phyloP scores from a whole-genome alignment of 1,284 basidiomycete genomes.

The Coriolopsis trogii region DNA sequence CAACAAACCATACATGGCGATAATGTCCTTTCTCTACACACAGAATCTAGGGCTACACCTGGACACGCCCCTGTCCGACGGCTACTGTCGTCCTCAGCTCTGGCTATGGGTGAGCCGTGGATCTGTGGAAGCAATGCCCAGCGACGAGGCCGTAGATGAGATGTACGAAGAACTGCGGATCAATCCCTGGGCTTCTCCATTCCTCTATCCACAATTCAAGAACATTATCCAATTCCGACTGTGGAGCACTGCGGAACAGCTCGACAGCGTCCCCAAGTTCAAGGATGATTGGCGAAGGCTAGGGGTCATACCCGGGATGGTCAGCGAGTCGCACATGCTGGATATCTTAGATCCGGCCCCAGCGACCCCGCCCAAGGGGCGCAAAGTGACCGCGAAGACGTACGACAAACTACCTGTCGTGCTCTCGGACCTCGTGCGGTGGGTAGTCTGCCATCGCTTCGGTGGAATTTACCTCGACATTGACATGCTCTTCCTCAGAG shows the following conservation, averaged over 20 bases:
- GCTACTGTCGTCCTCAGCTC: constrained; percentile 68
- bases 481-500: constrained; percentile 70
- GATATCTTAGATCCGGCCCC: constrained; percentile 37
- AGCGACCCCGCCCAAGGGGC: constrained; percentile 19
- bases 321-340: constrained; percentile 62
- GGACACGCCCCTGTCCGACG: constrained; percentile 35
- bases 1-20: constrained; percentile 77
- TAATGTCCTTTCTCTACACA: constrained; percentile 76
- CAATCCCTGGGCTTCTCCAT: constrained; percentile 71
- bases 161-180: constrained; percentile 61
- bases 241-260: constrained; percentile 76
- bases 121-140: constrained; percentile 58
- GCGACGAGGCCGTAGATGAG: constrained; percentile 53
- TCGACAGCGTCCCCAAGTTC: constrained; percentile 64
- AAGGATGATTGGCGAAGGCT: constrained; percentile 59
- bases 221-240: constrained; percentile 71
- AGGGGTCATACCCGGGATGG: constrained; percentile 59
- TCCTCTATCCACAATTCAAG: constrained; percentile 66
- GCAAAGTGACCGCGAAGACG: constrained; percentile 34
- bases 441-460: constrained; percentile 68
- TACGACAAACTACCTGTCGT: constrained; percentile 70
- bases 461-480: constrained; percentile 75
- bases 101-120: constrained; percentile 78
- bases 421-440: constrained; percentile 71
- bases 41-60: constrained; percentile 72